Conservation (phyloP, 148 eudicot species). For the Chenopodium album region DNA sequence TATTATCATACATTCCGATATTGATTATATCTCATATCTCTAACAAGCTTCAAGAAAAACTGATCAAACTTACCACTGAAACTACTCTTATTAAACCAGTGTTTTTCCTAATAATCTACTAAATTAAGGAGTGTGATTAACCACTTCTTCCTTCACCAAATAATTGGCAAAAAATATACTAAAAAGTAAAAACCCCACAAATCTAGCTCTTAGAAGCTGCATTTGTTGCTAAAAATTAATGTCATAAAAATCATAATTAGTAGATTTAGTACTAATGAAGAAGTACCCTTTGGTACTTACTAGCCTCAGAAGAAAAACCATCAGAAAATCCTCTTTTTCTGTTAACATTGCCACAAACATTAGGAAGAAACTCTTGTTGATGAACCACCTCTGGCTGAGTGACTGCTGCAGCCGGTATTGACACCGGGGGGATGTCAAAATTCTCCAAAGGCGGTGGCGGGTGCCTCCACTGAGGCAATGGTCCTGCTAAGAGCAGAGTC, state of each 20-base stretch:
- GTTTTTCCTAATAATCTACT: too few species aligned
- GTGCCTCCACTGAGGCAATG: conserved; percentile 84
- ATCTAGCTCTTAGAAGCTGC: background rate
- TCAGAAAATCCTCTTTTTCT: conserved; percentile 23
- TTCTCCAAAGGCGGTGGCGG: conserved; percentile 73
- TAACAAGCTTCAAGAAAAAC: too few species aligned
- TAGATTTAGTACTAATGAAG: conserved; percentile 13
- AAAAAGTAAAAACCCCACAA: too few species aligned
- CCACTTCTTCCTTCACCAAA: too few species aligned
- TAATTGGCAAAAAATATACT: too few species aligned
- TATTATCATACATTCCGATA: too few species aligned
- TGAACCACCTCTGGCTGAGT: background rate
- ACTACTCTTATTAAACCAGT: too few species aligned
- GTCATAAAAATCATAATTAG: too few species aligned
- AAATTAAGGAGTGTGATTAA: too few species aligned
- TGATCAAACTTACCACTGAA: too few species aligned
- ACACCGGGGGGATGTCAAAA: conserved; percentile 69
- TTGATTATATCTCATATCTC: too few species aligned
- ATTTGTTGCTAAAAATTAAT: background rate
- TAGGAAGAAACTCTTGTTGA: background rate
- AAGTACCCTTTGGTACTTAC: conserved; percentile 32
- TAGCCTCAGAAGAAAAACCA: conserved; percentile 18
- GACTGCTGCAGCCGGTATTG: conserved; percentile 13
- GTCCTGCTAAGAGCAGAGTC: conserved; percentile 77
- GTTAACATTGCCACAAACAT: conserved; percentile 20